phyloP scores from a whole-genome alignment of 1,284 basidiomycete species.

The Sutorius eximius region DNA sequence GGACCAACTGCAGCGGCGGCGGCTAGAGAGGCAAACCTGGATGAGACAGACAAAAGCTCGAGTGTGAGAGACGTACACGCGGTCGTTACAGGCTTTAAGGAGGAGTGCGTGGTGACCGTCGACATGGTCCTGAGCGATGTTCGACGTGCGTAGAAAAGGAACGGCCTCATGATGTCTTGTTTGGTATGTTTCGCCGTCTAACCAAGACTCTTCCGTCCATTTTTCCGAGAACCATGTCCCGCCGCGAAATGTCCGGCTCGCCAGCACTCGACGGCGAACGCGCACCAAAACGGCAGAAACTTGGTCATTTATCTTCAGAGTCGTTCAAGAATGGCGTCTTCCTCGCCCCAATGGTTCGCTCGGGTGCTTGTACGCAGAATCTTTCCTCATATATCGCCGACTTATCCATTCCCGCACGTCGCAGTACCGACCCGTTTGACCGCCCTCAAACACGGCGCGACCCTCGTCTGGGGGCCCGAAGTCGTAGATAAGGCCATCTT shows the following conservation, averaged over 20 bases:
- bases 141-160: not conserved
- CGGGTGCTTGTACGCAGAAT: constrained; percentile 71
- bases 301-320: constrained; percentile 57
- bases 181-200: constrained; percentile 8
- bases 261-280: constrained; percentile 43
- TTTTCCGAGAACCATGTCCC: constrained; percentile 42
- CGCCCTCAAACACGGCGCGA: constrained; percentile 90
- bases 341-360: constrained; percentile 94
- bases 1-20: constrained; percentile 89
- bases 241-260: constrained; percentile 52
- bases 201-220: not conserved
- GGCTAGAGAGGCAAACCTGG: constrained; percentile 43
- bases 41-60: not conserved
- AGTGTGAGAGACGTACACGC: constrained; percentile 36
- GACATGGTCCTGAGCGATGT: constrained; percentile 37
- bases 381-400: not conserved
- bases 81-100: constrained; percentile 56
- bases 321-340: constrained; percentile 82
- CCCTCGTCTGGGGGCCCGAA: constrained; percentile 96
- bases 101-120: constrained; percentile 47
- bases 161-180: not conserved
- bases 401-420: constrained; percentile 2
- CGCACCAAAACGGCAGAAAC: constrained; percentile 53
- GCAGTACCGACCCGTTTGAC: constrained; percentile 82
- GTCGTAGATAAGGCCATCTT: constrained; percentile 96